phyloP scores from a whole-genome alignment of 2,329 filamentous ascomycete genomes.

The Botrytis medusae region DNA sequence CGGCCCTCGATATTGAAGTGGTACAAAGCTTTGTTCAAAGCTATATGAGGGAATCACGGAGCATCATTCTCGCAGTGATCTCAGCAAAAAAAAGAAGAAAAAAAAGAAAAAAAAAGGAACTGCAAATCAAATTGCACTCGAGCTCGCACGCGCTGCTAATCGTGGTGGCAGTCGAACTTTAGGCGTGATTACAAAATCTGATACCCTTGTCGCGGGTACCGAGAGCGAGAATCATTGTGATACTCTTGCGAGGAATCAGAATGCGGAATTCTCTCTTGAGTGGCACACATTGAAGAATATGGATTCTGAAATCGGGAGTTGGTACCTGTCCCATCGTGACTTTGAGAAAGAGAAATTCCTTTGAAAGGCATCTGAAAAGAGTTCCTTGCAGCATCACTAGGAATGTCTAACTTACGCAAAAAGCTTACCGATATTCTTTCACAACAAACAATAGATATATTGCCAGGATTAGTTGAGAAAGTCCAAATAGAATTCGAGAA shows the following conservation, averaged over 20 bases:
- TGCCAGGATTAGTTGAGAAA: too few relatives aligned
- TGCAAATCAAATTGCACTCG: constrained; percentile 45
- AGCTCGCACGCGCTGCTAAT: constrained; percentile 47
- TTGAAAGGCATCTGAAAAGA: too few relatives aligned
- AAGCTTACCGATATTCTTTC: too few relatives aligned
- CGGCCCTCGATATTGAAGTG: too few relatives aligned
- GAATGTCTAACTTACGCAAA: too few relatives aligned
- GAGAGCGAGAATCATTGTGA: constrained; percentile 42
- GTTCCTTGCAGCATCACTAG: too few relatives aligned
- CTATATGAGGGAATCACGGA: constrained; percentile 56
- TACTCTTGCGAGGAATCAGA: constrained; percentile 44
- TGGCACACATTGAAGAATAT: constrained; percentile 55
- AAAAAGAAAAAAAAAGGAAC: constrained; percentile 55
- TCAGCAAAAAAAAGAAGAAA: constrained; percentile 51
- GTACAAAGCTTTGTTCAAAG: constrained; percentile 46
- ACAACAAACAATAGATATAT: too few relatives aligned
- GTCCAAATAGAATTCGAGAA: too few relatives aligned
- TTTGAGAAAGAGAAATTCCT: too few relatives aligned
- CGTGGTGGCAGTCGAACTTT: constrained; percentile 43
- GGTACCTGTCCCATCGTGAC: too few relatives aligned
- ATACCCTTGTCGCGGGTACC: constrained; percentile 47
- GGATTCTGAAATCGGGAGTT: constrained; percentile 34
- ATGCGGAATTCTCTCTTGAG: constrained; percentile 50
- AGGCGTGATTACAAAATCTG: constrained; percentile 58
- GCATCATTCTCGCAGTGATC: constrained; percentile 56